These are phyloP conservation scores for Calycina marina DNA, from an alignment of 2,329 filamentous ascomycete species.

Conservation along the genomic window DNA sequence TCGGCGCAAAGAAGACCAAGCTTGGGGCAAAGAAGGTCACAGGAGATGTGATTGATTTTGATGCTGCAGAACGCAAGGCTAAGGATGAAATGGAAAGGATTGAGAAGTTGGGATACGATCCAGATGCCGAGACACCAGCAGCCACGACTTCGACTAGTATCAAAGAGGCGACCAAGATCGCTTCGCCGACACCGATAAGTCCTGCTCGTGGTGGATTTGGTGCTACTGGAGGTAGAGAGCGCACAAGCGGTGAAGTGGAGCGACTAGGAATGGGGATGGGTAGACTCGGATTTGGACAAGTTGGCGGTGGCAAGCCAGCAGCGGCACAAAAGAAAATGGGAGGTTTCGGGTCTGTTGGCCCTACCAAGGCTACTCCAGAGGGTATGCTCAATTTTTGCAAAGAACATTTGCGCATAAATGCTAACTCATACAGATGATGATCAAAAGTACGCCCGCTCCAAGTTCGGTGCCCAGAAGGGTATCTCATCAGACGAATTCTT, in stretches of 20 bases:
- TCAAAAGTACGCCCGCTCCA: slow-evolving; percentile 68
- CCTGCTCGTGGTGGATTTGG: slow-evolving; percentile 48
- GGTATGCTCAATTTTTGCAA: slow-evolving; percentile 35
- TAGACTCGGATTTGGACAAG: slow-evolving; percentile 21
- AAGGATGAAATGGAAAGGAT: slow-evolving; percentile 96
- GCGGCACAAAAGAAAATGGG: slow-evolving; percentile 39
- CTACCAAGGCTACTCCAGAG: slow-evolving; percentile 53
- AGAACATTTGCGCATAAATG: slow-evolving; percentile 1
- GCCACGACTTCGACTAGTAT: slow-evolving; percentile 27
- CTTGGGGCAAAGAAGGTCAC: slow-evolving; percentile 86
- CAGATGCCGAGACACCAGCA: slow-evolving; percentile 57
- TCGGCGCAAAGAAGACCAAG: slow-evolving; percentile 75
- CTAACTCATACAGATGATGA: slow-evolving; percentile 46
- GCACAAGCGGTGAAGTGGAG: slow-evolving; percentile 68
- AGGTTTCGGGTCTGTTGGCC: slow-evolving; percentile 74
- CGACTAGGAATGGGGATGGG: slow-evolving; percentile 54
- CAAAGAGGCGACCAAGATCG: slow-evolving; percentile 43
- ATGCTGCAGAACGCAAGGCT: slow-evolving; percentile 91
- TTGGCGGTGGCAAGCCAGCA: slow-evolving; percentile 18
- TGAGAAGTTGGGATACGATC: slow-evolving; percentile 88
- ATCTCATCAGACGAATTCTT: slow-evolving; percentile 99
- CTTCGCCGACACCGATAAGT: slow-evolving; percentile 60
- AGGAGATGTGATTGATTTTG: slow-evolving; percentile 77
- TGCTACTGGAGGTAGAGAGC: slow-evolving; percentile 41
- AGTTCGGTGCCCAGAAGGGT: slow-evolving; percentile 86